Evolutionary conservation across 495 filamentous ascomycete species (phyloP), one percentile per base, ranked within the genome.

Genomic region (Durotheca rogersii): DNA sequence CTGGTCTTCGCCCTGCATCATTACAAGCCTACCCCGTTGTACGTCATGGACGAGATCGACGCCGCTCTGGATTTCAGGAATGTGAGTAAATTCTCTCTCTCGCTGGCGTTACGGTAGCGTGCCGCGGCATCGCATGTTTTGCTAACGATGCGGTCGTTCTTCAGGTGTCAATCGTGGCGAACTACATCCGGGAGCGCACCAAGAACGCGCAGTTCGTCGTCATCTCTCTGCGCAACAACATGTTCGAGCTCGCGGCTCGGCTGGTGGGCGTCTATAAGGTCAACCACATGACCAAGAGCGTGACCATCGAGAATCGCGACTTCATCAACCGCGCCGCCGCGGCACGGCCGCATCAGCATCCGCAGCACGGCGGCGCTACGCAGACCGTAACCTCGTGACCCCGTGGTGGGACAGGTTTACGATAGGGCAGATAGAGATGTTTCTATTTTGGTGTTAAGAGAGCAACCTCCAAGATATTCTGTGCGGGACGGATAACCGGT

Each of bases 31-130:
- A 98, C 93, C 31, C 93, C 93, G 49, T 70, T 98, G 47, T 98
- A 98, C 69, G 93, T 98, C 41, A 98, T 98, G 93, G 93, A 98
- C 69, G 93, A 98, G 74, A 98, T 98, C 71, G 93, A 98, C 71
- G 93, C 93, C 12, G 93, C 93, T 23, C 65, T 98, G 77, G 93
- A 98, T 75, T 98, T 98, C 77, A 74, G 90, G 66, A 98, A 98
- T 66, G 90, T 93, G 65, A 85, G 89, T 81, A 36, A n/a, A n/a
- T n/a, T n/a, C 19, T 11, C 5, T 25, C 30, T 19, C 18, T 35
- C 16, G 9, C 7, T 20, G 14, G 14, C 12, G n/a, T 15, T 30
- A 33, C 33, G 9, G 9, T 27, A 27, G 41, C 16, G 12, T 12
- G 3, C n/a, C n/a, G n/a, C n/a, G n/a, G n/a, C 2, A 25, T 29